phyloP scores from a whole-genome alignment of 768 basidiomycete species.

The Cystobasidiopsis lactophilus region DNA sequence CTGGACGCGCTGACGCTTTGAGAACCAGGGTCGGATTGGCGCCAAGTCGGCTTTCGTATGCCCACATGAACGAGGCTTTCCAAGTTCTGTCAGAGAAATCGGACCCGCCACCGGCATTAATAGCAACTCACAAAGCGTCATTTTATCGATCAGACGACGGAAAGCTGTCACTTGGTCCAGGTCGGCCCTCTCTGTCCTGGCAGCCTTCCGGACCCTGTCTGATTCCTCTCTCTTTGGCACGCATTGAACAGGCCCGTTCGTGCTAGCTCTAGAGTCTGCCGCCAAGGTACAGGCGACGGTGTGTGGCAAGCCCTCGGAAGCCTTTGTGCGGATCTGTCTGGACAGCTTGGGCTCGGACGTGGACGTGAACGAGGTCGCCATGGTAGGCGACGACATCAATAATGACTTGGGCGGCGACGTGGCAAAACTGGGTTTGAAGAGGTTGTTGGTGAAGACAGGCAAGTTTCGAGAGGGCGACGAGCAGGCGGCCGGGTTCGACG shows the following conservation, averaged over 20 bases:
- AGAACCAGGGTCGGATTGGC: slow-evolving; percentile 44
- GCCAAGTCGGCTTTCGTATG: slow-evolving; percentile 34
- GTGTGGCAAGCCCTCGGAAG: slow-evolving; percentile 41
- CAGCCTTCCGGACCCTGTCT: no score
- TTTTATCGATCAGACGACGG: slow-evolving; percentile 32
- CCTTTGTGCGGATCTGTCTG: slow-evolving; percentile 41
- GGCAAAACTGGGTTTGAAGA: slow-evolving; percentile 37
- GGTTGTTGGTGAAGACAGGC: slow-evolving; percentile 48
- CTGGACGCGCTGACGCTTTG: no score
- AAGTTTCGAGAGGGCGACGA: slow-evolving; percentile 48
- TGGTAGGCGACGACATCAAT: slow-evolving; percentile 43
- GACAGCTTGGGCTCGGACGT: slow-evolving; percentile 25
- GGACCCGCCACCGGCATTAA: slow-evolving; percentile 24
- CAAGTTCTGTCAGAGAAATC: slow-evolving; percentile 34
- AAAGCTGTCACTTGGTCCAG: slow-evolving; percentile 41
- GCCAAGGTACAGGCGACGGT: slow-evolving; percentile 31
- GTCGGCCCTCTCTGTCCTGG: no score
- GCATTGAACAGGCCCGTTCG: no score
- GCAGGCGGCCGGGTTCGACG: slow-evolving; percentile 23
- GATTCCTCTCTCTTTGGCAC: no score
- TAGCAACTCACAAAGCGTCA: slow-evolving; percentile 40
- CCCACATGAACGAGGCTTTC: slow-evolving; percentile 41
- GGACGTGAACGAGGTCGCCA: neutral
- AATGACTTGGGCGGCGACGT: slow-evolving; percentile 46
- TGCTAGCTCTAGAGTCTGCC: slow-evolving; percentile 40